phyloP scores from a whole-genome alignment of 1,139 yeast genomes.

The Arxiozyma heterogenica region DNA sequence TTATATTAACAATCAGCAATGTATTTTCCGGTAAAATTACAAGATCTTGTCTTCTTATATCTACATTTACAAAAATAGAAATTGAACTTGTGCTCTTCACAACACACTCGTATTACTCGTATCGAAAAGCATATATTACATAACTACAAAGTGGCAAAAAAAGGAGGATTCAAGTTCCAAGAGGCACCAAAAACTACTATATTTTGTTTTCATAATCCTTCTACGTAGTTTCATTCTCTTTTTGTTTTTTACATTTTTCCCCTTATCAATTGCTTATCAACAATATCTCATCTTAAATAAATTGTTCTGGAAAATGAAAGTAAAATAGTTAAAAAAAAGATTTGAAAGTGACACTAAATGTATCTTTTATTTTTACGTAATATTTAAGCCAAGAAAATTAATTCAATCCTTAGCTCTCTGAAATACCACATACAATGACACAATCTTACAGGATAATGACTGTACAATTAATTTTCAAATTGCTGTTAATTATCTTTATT shows the following conservation, averaged over 20 bases:
- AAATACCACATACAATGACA: not conserved
- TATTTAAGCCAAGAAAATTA: not conserved
- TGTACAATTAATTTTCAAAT: not conserved
- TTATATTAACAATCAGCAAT: not conserved
- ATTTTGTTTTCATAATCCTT: not conserved
- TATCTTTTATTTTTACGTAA: not conserved
- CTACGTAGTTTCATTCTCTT: not conserved
- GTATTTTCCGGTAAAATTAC: no score
- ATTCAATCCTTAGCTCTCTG: not conserved
- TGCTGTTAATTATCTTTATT: no score
- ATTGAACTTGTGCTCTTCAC: no score
- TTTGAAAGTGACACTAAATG: not conserved
- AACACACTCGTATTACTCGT: no score
- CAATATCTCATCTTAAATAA: not conserved
- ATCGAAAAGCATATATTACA: no score
- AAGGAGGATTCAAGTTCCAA: not conserved
- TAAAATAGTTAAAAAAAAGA: not conserved
- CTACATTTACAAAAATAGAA: no score
- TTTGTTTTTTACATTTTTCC: not conserved
- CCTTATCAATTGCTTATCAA: not conserved
- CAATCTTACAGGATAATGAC: not conserved
- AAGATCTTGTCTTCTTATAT: not conserved
- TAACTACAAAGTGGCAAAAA: not conserved
- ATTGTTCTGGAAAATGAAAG: not conserved
- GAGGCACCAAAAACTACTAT: no score